Base-by-base conservation (phyloP, 805 yeast genomes). In the Jamesozyma gamospora region DNA sequence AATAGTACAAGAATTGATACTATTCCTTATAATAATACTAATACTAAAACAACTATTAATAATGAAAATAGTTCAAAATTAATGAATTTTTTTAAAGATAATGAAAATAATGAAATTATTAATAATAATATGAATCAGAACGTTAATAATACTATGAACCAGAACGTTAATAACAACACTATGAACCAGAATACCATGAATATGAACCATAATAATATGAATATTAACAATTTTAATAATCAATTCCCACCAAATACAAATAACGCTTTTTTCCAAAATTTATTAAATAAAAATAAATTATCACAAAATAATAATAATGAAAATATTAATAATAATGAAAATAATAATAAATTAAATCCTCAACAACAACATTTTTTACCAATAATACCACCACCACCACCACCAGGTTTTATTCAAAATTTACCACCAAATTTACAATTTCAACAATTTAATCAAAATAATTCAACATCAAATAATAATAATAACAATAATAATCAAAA, bases 351-450 rank as follows among this genome's bases (percentile, higher is more conserved):
- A 3, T 5, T 17, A 13, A 27, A 26, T 19, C 40, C 14, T 18
- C 44, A 36, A 39, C 54, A 44, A 32, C 55, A 43, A 21, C 53
- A 41, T 18, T 50, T 49, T 35, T 48, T 50, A 32, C 56, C 55
- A n/a, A 53, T 52, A 33, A 51, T 50, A 49, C 53, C 54, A 21
- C 44, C 44, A 14, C 28, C 28, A 18, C 45, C 45, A 16, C 60
- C 62, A 24, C 61, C 63, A 19, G 59, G 58, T 9, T 49, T 55
- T 21, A 48, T 53, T 21, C 57, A 56, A 15, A 50, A 51, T 26
- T 43, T 47, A 6, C 54, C 55, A 17, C 53, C 52, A 37, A 47
- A 14, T 24, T 28, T 29, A 4, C 33, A 32, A 36, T 25, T 34
- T 36, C 14, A 31, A 21, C 37, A 30, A 16, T 29, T 35, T 24